phyloP scores from a whole-genome alignment of 2,329 filamentous ascomycete species.

The Epichloe sp. region DNA sequence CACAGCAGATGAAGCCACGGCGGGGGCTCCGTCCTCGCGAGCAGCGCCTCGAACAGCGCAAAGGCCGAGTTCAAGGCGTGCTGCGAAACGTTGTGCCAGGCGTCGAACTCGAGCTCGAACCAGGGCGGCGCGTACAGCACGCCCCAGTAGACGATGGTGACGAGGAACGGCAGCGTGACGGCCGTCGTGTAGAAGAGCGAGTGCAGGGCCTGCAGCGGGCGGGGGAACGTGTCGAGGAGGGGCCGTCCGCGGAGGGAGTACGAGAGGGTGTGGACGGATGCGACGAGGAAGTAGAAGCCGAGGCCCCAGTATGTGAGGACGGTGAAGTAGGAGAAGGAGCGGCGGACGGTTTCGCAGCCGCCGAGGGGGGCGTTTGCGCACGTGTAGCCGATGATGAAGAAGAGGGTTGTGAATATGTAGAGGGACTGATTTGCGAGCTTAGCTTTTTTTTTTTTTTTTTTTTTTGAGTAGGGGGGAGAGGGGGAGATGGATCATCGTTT shows the following conservation, averaged over 20 bases:
- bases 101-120: slow-evolving; percentile 36
- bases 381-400: slow-evolving; percentile 56
- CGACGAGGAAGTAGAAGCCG: slow-evolving; percentile 62
- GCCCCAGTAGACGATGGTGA: slow-evolving; percentile 59
- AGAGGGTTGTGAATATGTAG: slow-evolving; percentile 57
- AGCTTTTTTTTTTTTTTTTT: no score
- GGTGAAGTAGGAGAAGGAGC: slow-evolving; percentile 72
- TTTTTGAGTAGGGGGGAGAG: no score
- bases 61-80: slow-evolving; percentile 64
- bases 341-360: slow-evolving; percentile 32
- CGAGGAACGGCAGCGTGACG: slow-evolving; percentile 52
- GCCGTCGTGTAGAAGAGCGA: slow-evolving; percentile 50
- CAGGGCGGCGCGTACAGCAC: slow-evolving; percentile 41
- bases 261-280: slow-evolving; percentile 53
- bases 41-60: slow-evolving; percentile 60
- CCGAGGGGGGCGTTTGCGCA: slow-evolving; percentile 35
- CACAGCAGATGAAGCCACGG: slow-evolving; percentile 51
- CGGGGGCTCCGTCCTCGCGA: slow-evolving; percentile 51
- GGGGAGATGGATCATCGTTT: no score
- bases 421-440: slow-evolving; percentile 28
- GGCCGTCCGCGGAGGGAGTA: slow-evolving; percentile 45
- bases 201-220: slow-evolving; percentile 51
- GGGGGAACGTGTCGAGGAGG: slow-evolving; percentile 49
- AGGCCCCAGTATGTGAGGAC: slow-evolving; percentile 71
- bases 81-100: slow-evolving; percentile 57